phyloP scores from a whole-genome alignment of 257 asterid genomes.

The Cinchona pubescens region DNA sequence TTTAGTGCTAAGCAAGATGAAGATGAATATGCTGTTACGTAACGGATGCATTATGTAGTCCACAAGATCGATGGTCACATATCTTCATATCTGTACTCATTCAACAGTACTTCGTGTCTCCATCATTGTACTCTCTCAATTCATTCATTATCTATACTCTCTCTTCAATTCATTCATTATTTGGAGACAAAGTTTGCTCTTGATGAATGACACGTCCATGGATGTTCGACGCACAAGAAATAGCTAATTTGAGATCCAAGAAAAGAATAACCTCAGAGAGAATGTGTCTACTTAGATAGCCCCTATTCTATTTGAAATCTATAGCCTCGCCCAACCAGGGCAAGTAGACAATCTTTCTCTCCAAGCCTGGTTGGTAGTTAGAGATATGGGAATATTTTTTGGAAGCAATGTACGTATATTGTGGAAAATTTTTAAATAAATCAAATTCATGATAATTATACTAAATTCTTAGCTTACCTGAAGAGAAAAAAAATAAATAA shows the following conservation, averaged over 20 bases:
- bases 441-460: no score
- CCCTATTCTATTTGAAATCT: neutral
- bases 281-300: neutral
- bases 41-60: neutral
- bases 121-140: conserved; percentile 21
- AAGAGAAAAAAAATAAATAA: no score
- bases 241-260: conserved; percentile 28
- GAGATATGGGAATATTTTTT: neutral
- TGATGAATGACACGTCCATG: conserved; percentile 25
- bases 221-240: conserved; percentile 2
- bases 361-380: conserved; percentile 9
- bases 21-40: neutral
- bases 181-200: conserved; percentile 24
- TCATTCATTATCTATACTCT: conserved; percentile 5
- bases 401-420: neutral
- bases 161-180: conserved; percentile 1
- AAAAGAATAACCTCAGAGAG: conserved; percentile 3
- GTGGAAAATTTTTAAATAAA: neutral
- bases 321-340: neutral
- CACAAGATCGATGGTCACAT: neutral
- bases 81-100: conserved; percentile 18
- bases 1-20: neutral
- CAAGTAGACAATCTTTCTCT: conserved; percentile 19
- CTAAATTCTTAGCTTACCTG: no score
- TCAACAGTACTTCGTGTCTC: conserved; percentile 18